A percentile compares a stretch with the other conserved stretches of the same genome.
Evolutionary conservation across 345 rosid species (phyloP).

Genomic region (Bruguiera sexangula): DNA sequence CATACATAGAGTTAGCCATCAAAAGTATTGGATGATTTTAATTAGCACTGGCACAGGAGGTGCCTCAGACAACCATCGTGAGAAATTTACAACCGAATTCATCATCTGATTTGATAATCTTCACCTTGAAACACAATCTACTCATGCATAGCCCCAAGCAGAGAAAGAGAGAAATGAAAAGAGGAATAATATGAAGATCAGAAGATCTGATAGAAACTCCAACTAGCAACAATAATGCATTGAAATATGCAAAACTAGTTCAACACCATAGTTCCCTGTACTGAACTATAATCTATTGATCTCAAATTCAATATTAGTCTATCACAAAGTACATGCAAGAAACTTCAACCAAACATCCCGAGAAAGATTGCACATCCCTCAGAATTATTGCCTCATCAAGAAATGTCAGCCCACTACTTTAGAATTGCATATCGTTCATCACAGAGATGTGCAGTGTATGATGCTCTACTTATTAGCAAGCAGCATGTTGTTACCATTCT

Average conservation of each 20-base stretch:
- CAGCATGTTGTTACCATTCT: no score
- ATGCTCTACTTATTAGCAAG: no score
- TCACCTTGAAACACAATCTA: no score
- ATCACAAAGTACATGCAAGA: neutral
- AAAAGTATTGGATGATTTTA: slow-evolving; percentile 5
- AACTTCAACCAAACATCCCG: neutral
- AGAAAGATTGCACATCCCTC: slow-evolving; percentile 2
- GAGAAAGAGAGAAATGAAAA: neutral
- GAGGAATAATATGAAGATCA: neutral
- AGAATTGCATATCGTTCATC: neutral
- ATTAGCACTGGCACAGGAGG: slow-evolving; percentile 1
- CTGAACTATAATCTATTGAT: no score
- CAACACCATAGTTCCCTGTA: no score
- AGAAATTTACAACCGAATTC: slow-evolving; percentile 15
- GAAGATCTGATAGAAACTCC: neutral
- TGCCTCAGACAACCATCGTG: slow-evolving; percentile 19
- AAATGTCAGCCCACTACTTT: slow-evolving; percentile 12
- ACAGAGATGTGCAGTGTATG: neutral
- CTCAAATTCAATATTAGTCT: no score
- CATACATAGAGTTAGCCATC: slow-evolving; percentile 4
- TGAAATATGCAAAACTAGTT: neutral
- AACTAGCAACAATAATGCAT: neutral
- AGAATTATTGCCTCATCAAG: neutral
- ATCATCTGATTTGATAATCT: slow-evolving; percentile 8
- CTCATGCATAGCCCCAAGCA: neutral